These are phyloP conservation scores for Aspergillus nanangensis DNA, from an alignment of 495 filamentous ascomycete species.

Conservation along the genomic window DNA sequence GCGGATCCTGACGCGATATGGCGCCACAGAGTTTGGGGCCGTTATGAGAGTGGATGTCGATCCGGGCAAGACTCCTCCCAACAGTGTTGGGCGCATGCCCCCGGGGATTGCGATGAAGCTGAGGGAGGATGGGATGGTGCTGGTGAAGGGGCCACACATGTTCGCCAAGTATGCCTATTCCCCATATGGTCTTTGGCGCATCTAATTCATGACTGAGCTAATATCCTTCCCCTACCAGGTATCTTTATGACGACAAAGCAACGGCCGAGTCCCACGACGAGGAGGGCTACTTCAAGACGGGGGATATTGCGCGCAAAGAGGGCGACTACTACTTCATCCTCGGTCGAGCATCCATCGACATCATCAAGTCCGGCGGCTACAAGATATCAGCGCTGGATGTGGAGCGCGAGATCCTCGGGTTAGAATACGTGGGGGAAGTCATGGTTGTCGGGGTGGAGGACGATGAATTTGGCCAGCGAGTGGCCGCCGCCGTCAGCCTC, in stretches of 20 bases:
- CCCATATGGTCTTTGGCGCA: background rate
- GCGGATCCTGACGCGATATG: conserved; percentile 41
- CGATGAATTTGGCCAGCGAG: conserved; percentile 43
- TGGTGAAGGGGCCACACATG: conserved; percentile 41
- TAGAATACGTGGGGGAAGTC: conserved; percentile 36
- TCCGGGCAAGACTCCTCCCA: conserved; percentile 21
- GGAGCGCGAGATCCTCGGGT: conserved; percentile 34
- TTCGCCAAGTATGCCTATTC: conserved; percentile 26
- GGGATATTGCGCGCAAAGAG: conserved; percentile 41
- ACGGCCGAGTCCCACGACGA: conserved; percentile 14
- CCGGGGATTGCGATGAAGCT: conserved; percentile 31
- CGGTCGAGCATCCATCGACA: conserved; percentile 41
- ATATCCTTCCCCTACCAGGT: conserved; percentile 24
- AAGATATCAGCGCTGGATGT: conserved; percentile 44
- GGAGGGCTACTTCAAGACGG: conserved; percentile 43
- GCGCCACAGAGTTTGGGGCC: conserved; percentile 43
- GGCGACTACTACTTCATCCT: conserved; percentile 44
- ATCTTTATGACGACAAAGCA: conserved; percentile 37
- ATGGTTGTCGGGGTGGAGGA: conserved; percentile 44
- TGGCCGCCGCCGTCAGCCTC: conserved; percentile 39
- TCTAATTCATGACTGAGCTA: background rate
- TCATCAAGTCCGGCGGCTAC: conserved; percentile 43
- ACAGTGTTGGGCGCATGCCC: conserved; percentile 35
- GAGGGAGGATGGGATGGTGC: conserved; percentile 16
- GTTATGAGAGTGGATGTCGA: conserved; percentile 35